phyloP scores from a whole-genome alignment of 768 basidiomycete genomes.

The Tubosaeta sp. region DNA sequence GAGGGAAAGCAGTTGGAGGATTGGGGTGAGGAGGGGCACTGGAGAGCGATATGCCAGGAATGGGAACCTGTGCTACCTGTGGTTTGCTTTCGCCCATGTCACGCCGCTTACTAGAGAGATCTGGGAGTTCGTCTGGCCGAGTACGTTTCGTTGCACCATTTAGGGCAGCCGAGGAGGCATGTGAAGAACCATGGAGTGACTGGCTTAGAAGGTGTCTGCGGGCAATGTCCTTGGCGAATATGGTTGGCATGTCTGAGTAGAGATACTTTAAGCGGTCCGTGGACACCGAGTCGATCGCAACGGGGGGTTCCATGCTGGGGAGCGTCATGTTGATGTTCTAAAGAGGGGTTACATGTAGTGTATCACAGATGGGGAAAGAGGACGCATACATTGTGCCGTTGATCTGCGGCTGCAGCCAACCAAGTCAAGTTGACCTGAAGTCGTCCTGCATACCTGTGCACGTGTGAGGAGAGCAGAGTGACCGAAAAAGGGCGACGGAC shows the following conservation, averaged over 20 bases:
- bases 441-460: slow-evolving; percentile 51
- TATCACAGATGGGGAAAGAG: slow-evolving; percentile 1
- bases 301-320: slow-evolving; percentile 56
- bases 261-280: slow-evolving; percentile 62
- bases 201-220: slow-evolving; percentile 36
- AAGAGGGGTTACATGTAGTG: slow-evolving; percentile 1
- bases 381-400: slow-evolving; percentile 44
- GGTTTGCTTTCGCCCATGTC: slow-evolving; percentile 63
- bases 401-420: slow-evolving; percentile 67
- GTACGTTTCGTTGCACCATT: slow-evolving; percentile 55
- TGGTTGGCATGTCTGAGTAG: slow-evolving; percentile 54
- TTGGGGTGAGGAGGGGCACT: slow-evolving; percentile 15
- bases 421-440: slow-evolving; percentile 70
- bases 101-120: slow-evolving; percentile 55
- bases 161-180: slow-evolving; percentile 12
- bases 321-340: slow-evolving; percentile 38
- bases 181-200: slow-evolving; percentile 24
- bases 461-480: slow-evolving; percentile 11
- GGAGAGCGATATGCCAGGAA: slow-evolving; percentile 15
- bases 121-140: slow-evolving; percentile 48
- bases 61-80: slow-evolving; percentile 41
- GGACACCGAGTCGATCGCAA: slow-evolving; percentile 46
- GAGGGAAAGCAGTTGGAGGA: slow-evolving; percentile 19
- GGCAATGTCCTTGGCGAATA: slow-evolving; percentile 62
- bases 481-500: slow-evolving; percentile 38